A percentile compares a stretch with the other conserved stretches of the same genome.
Conservation (phyloP, 2,329 filamentous ascomycete genomes). For the Paracoccidioides lutzii region DNA sequence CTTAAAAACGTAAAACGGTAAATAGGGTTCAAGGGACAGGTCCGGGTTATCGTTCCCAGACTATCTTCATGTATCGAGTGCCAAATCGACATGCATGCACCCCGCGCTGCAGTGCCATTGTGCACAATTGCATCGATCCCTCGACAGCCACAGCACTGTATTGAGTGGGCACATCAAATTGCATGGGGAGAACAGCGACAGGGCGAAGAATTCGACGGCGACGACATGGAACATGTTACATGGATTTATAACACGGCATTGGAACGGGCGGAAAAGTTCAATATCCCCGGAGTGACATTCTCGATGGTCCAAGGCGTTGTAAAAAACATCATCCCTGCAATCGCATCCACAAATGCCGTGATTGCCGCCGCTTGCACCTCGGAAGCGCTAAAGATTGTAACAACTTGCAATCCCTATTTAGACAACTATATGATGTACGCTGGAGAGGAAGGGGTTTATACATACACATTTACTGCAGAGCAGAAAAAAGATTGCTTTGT, state of each 20-base stretch:
- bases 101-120: slow-evolving; percentile 88
- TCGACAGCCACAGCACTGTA: slow-evolving; percentile 91
- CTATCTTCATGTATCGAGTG: slow-evolving; percentile 96
- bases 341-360: slow-evolving; percentile 94
- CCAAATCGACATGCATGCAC: slow-evolving; percentile 95
- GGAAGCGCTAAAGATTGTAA: slow-evolving; percentile 89
- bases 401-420: slow-evolving; percentile 65
- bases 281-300: slow-evolving; percentile 86
- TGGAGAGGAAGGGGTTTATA: slow-evolving; percentile 89
- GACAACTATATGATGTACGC: slow-evolving; percentile 99
- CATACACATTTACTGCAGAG: slow-evolving; percentile 91
- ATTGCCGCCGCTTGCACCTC: slow-evolving; percentile 93
- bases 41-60: slow-evolving; percentile 79
- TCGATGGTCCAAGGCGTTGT: slow-evolving; percentile 92
- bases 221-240: slow-evolving; percentile 92
- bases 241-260: slow-evolving; percentile 87
- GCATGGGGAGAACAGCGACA: slow-evolving; percentile 84
- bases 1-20: slow-evolving; percentile 10
- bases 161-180: slow-evolving; percentile 98
- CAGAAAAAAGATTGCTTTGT: slow-evolving; percentile 92
- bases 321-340: slow-evolving; percentile 98
- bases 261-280: slow-evolving; percentile 70
- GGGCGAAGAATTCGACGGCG: slow-evolving; percentile 78
- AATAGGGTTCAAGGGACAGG: slow-evolving; percentile 85
- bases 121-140: slow-evolving; percentile 95